phyloP scores from a whole-genome alignment of 441 rosid genomes.

The Manihot esculenta region DNA sequence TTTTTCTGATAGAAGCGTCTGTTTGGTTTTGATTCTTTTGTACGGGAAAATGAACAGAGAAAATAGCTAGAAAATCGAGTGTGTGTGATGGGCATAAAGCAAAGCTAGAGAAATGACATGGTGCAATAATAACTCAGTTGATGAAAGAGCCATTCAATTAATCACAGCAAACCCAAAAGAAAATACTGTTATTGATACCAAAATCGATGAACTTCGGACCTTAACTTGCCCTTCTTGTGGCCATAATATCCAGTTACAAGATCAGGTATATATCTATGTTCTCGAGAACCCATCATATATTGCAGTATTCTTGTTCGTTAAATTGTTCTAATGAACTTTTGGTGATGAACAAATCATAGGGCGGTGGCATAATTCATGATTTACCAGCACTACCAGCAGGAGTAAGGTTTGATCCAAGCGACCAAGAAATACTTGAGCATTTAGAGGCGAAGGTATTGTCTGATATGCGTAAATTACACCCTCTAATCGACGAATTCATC shows the following conservation, averaged over 20 bases:
- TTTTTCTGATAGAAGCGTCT: too few species aligned
- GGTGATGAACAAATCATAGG: neutral
- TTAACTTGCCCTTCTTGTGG: constrained; percentile 86
- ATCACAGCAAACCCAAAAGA: constrained; percentile 23
- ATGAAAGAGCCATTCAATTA: constrained; percentile 35
- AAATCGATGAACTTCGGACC: constrained; percentile 25
- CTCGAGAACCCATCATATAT: neutral
- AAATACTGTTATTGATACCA: constrained; percentile 17
- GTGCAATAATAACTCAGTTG: constrained; percentile 52
- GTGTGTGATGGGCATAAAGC: constrained; percentile 32
- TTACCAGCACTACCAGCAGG: constrained; percentile 94
- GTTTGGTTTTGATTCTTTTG: neutral
- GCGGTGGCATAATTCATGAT: constrained; percentile 45
- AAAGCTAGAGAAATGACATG: constrained; percentile 56
- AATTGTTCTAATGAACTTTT: neutral
- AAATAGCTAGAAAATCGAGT: neutral
- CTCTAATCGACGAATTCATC: constrained; percentile 85
- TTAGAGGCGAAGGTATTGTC: constrained; percentile 72
- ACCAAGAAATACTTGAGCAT: constrained; percentile 85
- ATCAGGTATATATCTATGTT: constrained; percentile 45
- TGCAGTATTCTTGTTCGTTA: neutral
- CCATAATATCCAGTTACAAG: constrained; percentile 47
- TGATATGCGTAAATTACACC: constrained; percentile 62
- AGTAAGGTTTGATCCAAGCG: constrained; percentile 92
- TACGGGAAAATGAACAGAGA: constrained; percentile 13